These are phyloP conservation scores for Tubosaeta brunneosetosa DNA, from an alignment of 768 basidiomycete species.

Conservation along the genomic window DNA sequence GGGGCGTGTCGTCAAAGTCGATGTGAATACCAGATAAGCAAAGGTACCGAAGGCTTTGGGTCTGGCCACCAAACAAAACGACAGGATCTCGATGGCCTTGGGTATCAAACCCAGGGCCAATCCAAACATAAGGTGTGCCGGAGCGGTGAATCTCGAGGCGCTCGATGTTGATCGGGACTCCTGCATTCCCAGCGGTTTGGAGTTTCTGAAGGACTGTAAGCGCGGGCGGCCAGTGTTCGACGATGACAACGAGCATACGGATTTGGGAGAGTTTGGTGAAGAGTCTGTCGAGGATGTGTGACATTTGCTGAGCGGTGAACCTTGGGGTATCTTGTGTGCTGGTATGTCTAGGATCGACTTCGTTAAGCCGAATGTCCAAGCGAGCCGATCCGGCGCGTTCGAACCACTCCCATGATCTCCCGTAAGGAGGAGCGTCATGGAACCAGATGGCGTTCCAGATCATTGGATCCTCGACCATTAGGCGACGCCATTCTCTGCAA, in stretches of 20 bases:
- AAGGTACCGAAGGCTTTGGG: conserved; percentile 46
- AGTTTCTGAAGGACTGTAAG: conserved; percentile 50
- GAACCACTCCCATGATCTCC: conserved; percentile 53
- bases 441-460: conserved; percentile 69
- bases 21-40: conserved; percentile 57
- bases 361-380: conserved; percentile 61
- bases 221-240: conserved; percentile 52
- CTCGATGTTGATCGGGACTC: conserved; percentile 43
- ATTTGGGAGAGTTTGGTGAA: conserved; percentile 53
- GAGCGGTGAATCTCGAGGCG: conserved; percentile 63
- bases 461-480: conserved; percentile 44
- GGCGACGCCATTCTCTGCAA: conserved; percentile 51
- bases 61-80: conserved; percentile 48
- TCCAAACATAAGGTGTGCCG: conserved; percentile 43
- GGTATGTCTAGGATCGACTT: conserved; percentile 24
- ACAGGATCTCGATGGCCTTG: conserved; percentile 30
- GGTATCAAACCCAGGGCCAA: conserved; percentile 39
- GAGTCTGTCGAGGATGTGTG: conserved; percentile 45
- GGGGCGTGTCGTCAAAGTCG: conserved; percentile 48
- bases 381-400: conserved; percentile 50
- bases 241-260: conserved; percentile 53
- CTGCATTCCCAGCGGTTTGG: conserved; percentile 30
- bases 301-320: conserved; percentile 43
- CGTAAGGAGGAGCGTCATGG: conserved; percentile 45
- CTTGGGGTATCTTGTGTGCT: conserved; percentile 26